A percentile compares a stretch with the other conserved stretches of the same genome.
These are phyloP conservation scores for Candida sanyaensis DNA, from an alignment of 1,139 yeast species.

Conservation along the genomic window DNA sequence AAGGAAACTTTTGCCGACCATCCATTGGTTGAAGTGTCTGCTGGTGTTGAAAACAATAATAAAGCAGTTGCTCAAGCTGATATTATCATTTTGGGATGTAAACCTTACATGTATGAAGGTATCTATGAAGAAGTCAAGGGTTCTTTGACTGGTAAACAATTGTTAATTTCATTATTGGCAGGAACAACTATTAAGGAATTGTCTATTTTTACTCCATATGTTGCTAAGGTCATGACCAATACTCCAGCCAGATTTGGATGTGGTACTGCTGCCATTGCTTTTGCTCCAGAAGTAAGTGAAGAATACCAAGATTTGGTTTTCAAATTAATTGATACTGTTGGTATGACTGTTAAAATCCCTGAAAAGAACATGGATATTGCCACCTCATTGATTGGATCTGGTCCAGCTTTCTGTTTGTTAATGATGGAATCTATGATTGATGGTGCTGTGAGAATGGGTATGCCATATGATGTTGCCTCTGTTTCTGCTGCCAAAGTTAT, in stretches of 20 bases:
- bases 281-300: slow-evolving; percentile 50
- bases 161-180: slow-evolving; percentile 83
- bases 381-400: slow-evolving; percentile 93
- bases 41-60: slow-evolving; percentile 50
- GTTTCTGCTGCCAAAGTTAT: slow-evolving; percentile 94
- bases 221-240: slow-evolving; percentile 96
- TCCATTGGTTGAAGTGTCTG: slow-evolving; percentile 55
- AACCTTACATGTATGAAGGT: slow-evolving; percentile 75
- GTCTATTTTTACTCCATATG: slow-evolving; percentile 49
- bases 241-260: slow-evolving; percentile 92
- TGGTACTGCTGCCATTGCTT: slow-evolving; percentile 90
- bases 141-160: slow-evolving; percentile 52
- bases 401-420: slow-evolving; percentile 90
- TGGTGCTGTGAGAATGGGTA: slow-evolving; percentile 94
- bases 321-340: slow-evolving; percentile 64
- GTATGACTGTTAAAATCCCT: slow-evolving; percentile 71
- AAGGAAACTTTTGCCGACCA: slow-evolving; percentile 18
- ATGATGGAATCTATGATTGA: slow-evolving; percentile 92
- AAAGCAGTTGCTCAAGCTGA: slow-evolving; percentile 65
- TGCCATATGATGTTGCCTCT: slow-evolving; percentile 81
- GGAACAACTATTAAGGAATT: slow-evolving; percentile 86
- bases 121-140: slow-evolving; percentile 50
- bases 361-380: slow-evolving; percentile 97
- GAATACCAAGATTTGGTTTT: slow-evolving; percentile 55
- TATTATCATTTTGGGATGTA: slow-evolving; percentile 78